phyloP scores from a whole-genome alignment of 306 rosid species.

The Inga oerstediana region DNA sequence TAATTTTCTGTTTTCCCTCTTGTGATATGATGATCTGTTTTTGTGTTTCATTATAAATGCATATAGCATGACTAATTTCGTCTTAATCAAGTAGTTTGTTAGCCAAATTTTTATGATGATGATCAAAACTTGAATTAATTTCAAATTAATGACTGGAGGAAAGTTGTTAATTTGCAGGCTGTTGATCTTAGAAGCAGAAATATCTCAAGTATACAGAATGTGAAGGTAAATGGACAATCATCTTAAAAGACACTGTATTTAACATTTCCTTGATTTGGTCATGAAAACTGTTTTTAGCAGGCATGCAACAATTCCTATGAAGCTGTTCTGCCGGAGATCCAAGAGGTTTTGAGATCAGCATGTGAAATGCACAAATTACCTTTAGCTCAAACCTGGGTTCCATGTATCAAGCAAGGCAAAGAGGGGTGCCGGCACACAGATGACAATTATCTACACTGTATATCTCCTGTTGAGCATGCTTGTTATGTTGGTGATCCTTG shows the following conservation, averaged over 20 bases:
- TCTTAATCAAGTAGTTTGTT: conserved; percentile 7
- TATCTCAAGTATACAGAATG: conserved; percentile 47
- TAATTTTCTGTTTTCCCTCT: conserved; percentile 16
- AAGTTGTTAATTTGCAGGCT: conserved; percentile 66
- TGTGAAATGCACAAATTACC: conserved; percentile 85
- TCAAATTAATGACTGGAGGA: conserved; percentile 38
- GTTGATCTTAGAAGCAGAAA: conserved; percentile 77
- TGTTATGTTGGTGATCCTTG: conserved; percentile 71
- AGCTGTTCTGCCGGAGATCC: conserved; percentile 78
- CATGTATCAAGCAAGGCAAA: conserved; percentile 79
- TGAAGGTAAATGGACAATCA: conserved; percentile 55
- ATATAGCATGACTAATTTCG: conserved; percentile 24
- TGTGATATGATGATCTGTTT: conserved; percentile 12
- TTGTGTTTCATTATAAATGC: conserved; percentile 26
- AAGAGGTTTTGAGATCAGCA: conserved; percentile 69
- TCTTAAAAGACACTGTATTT: conserved; percentile 19
- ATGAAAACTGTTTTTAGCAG: conserved; percentile 48
- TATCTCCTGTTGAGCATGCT: conserved; percentile 91
- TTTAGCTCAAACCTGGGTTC: conserved; percentile 91
- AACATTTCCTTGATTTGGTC: conserved; percentile 30
- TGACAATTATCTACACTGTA: conserved; percentile 67
- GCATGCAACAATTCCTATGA: conserved; percentile 54
- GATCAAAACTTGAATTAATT: conserved; percentile 12
- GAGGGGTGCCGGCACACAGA: conserved; percentile 83
- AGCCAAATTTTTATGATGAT: conserved; percentile 16